Evolutionary conservation across 352 stramenopile species (phyloP).

Genomic region (Pythium monospermum): DNA sequence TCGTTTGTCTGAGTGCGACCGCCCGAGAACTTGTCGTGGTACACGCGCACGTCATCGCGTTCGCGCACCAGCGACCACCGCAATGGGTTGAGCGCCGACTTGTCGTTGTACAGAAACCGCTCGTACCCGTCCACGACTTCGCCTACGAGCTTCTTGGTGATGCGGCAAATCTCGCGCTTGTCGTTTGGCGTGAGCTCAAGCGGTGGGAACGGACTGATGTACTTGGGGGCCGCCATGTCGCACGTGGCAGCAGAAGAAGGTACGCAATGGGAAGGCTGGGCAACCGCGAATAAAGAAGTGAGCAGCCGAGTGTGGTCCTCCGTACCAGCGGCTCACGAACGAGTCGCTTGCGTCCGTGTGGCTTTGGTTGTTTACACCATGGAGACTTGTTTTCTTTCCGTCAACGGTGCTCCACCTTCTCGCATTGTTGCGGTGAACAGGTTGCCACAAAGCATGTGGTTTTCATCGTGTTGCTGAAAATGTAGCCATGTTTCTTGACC

Average conservation of each 20-base stretch:
- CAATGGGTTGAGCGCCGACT: conserved; percentile 32
- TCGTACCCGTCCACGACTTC: conserved; percentile 48
- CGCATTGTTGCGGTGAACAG: too few relatives aligned
- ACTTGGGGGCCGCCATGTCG: conserved; percentile 22
- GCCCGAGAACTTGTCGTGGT: conserved; percentile 34
- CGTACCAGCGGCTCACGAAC: too few relatives aligned
- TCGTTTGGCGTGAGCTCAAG: conserved; percentile 47
- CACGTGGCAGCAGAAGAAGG: background rate
- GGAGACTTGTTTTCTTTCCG: too few relatives aligned
- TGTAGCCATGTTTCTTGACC: too few relatives aligned
- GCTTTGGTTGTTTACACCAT: too few relatives aligned
- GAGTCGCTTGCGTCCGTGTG: too few relatives aligned
- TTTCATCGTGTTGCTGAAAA: too few relatives aligned
- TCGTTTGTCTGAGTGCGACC: conserved; percentile 5
- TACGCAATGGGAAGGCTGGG: too few relatives aligned
- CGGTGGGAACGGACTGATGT: conserved; percentile 43
- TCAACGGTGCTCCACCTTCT: too few relatives aligned
- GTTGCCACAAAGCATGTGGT: too few relatives aligned
- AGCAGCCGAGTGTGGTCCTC: background rate
- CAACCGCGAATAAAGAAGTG: conserved; percentile 2
- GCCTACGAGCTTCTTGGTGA: conserved; percentile 44
- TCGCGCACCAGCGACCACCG: conserved; percentile 47
- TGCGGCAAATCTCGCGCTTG: conserved; percentile 43
- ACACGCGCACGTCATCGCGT: conserved; percentile 42
- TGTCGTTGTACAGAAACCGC: conserved; percentile 39